Evolutionary conservation across 1,284 basidiomycete species (phyloP), one percentile per base, ranked within the genome.

Genomic region (Megacollybia platyphylla): DNA sequence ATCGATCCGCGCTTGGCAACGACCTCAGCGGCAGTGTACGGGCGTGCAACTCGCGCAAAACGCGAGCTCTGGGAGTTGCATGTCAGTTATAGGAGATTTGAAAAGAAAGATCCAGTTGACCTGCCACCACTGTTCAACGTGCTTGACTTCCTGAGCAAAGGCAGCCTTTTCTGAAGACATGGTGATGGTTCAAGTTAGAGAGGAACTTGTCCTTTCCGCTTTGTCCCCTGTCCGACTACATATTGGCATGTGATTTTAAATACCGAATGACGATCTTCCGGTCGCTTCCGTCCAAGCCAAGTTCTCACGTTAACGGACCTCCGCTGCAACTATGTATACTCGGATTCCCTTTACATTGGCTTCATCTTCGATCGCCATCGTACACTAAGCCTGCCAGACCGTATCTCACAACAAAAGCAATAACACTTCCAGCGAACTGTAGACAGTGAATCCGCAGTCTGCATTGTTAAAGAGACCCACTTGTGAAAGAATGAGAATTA

Each of bases 1-100:
- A 98, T 64, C 3, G 89, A 92, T 27, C 96, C 94, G 29, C 93
- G 78, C 69, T 97, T 97, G 39, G 86, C 76, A 50, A 97, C 92
- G 52, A 97, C 93, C 52, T 96, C 83, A 30, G 80, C 83, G 27
- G 94, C 89, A 37, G 87, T 86, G 69, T 97, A 98, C 2, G 93
- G 90, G 32, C 94, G 82, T 54, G 76, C 82, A 35, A 85, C 83
- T 56, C 81, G 73, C 34, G 79, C 75, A 61, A 93, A 97, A 44
- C 94, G 88, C 26, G 88, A 79, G 55, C 65, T 80, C 91, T 94
- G 54, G 7, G 28, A 7, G 17, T 28, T 27, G 15, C 30, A 38
- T 36, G 17, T 31, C 30, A 18, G 18, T 10, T 18, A 15, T 29
- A 39, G 36, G 26, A 38, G 39, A 38, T 47, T 36, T 34, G 35